These are phyloP conservation scores for Candida nemodendra DNA, from an alignment of 805 yeast genomes.

Conservation along the genomic window DNA sequence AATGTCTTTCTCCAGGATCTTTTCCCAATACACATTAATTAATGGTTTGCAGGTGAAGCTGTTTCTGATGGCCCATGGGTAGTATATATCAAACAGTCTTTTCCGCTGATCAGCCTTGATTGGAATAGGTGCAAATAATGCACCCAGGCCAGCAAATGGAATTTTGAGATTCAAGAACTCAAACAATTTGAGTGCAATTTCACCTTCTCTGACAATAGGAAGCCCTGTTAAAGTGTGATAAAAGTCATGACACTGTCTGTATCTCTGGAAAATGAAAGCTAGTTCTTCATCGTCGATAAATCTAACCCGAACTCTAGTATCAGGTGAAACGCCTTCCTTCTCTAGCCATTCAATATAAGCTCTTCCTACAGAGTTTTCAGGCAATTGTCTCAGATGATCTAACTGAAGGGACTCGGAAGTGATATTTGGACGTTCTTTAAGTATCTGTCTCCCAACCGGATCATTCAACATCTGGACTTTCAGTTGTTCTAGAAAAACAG, in stretches of 20 bases:
- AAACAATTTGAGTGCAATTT: slow-evolving; percentile 86
- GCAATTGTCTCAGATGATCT: slow-evolving; percentile 56
- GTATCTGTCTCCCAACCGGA: slow-evolving; percentile 70
- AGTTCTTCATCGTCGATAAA: slow-evolving; percentile 87
- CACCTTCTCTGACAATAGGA: slow-evolving; percentile 95
- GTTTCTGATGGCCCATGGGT: slow-evolving; percentile 83
- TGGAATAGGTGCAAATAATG: slow-evolving; percentile 82
- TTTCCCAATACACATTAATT: slow-evolving; percentile 92
- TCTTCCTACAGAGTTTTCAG: slow-evolving; percentile 71
- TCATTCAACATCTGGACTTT: slow-evolving; percentile 75
- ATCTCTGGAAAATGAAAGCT: slow-evolving; percentile 90
- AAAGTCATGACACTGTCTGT: slow-evolving; percentile 95
- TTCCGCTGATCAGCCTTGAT: slow-evolving; percentile 61
- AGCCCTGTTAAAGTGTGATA: slow-evolving; percentile 89
- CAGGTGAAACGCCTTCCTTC: slow-evolving; percentile 88
- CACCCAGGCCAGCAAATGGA: slow-evolving; percentile 95
- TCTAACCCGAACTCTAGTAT: slow-evolving; percentile 84
- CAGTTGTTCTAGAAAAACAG: slow-evolving; percentile 58
- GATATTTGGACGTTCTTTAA: slow-evolving; percentile 80
- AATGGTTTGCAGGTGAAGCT: slow-evolving; percentile 74
- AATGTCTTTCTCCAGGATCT: slow-evolving; percentile 67
- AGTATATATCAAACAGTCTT: slow-evolving; percentile 64
- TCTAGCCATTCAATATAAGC: slow-evolving; percentile 82
- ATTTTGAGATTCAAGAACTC: slow-evolving; percentile 91
- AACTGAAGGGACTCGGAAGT: slow-evolving; percentile 69